Percentiles rank a stretch among this genome's conserved stretches.
Conservation (phyloP, 2,329 filamentous ascomycete genomes). For the Hypoxylon sp. region DNA sequence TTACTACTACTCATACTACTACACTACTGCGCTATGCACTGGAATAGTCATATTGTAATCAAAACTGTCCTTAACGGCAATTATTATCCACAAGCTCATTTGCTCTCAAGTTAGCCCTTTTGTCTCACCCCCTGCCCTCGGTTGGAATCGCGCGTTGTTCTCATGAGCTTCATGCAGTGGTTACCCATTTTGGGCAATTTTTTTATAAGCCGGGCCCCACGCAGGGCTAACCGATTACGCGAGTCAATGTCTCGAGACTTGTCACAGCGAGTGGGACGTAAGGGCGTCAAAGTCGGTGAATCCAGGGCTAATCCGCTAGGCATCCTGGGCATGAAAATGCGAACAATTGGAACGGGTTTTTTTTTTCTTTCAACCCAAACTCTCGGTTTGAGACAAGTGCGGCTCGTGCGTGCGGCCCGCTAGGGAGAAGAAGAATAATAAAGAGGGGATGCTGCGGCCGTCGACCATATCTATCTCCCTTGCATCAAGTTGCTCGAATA, state of each 20-base stretch:
- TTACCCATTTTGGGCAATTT: constrained; percentile 36
- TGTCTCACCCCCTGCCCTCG: constrained; percentile 21
- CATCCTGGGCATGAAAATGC: constrained; percentile 18
- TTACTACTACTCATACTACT: constrained; percentile 30
- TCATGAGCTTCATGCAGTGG: constrained; percentile 28
- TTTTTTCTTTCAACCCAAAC: constrained; percentile 18
- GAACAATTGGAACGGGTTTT: background rate
- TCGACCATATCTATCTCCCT: constrained; percentile 24
- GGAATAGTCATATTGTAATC: constrained; percentile 36
- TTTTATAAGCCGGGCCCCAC: constrained; percentile 20
- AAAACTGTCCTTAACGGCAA: constrained; percentile 33
- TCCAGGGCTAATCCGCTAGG: constrained; percentile 23
- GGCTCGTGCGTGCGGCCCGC: constrained; percentile 38
- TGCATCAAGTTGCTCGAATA: constrained; percentile 31
- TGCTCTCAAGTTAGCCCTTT: constrained; percentile 1
- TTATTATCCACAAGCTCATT: constrained; percentile 29
- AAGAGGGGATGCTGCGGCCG: constrained; percentile 20
- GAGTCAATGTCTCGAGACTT: constrained; percentile 30
- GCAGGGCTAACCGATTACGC: constrained; percentile 29
- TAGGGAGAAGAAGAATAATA: constrained; percentile 35
- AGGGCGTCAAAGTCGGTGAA: constrained; percentile 44
- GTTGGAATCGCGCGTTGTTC: constrained; percentile 15
- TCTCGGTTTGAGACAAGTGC: constrained; percentile 31
- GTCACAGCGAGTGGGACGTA: constrained; percentile 31
- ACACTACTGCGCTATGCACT: constrained; percentile 23